Conservation (phyloP, 352 stramenopile genomes). For the Elongisporangium prolatum region DNA sequence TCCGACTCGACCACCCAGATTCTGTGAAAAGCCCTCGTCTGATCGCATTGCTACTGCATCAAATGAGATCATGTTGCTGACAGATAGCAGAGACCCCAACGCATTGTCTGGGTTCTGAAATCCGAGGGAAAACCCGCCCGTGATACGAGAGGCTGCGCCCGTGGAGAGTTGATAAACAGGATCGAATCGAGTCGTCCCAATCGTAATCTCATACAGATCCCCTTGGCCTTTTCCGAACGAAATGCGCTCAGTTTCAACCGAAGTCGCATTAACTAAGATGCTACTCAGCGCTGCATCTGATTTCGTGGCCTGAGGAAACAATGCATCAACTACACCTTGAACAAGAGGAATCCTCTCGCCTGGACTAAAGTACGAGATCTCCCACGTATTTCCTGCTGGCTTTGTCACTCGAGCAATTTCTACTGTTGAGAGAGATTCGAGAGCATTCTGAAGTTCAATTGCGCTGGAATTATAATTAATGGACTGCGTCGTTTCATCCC, state of each 20-base stretch:
- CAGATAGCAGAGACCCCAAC: slow-evolving; percentile 2
- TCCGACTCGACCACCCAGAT: slow-evolving; percentile 18
- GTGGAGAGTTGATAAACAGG: slow-evolving; percentile 21
- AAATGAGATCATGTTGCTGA: slow-evolving; percentile 16
- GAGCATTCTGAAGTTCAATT: slow-evolving; percentile 21
- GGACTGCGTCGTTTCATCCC: slow-evolving; percentile 9
- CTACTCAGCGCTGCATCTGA: slow-evolving; percentile 12
- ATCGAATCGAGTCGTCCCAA: slow-evolving; percentile 15
- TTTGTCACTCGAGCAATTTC: slow-evolving; percentile 17
- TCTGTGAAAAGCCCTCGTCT: slow-evolving; percentile 21
- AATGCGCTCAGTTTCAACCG: slow-evolving; percentile 13
- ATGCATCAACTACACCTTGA: background rate
- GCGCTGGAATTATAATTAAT: slow-evolving; percentile 3
- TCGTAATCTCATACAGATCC: slow-evolving; percentile 15
- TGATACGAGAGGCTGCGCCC: slow-evolving; percentile 2
- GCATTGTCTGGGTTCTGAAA: slow-evolving; percentile 11
- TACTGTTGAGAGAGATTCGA: slow-evolving; percentile 23
- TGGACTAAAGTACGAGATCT: slow-evolving; percentile 39
- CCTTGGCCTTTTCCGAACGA: slow-evolving; percentile 21
- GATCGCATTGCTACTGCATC: slow-evolving; percentile 25
- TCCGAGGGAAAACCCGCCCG: slow-evolving; percentile 19
- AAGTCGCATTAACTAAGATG: slow-evolving; percentile 1
- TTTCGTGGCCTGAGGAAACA: slow-evolving; percentile 6
- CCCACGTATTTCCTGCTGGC: slow-evolving; percentile 11
- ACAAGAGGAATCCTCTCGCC: slow-evolving; percentile 21